A percentile compares a stretch with the other conserved stretches of the same genome.
These are phyloP conservation scores for Pseudogymnoascus sp. DNA, from an alignment of 2,329 filamentous ascomycete genomes.

Conservation along the genomic window DNA sequence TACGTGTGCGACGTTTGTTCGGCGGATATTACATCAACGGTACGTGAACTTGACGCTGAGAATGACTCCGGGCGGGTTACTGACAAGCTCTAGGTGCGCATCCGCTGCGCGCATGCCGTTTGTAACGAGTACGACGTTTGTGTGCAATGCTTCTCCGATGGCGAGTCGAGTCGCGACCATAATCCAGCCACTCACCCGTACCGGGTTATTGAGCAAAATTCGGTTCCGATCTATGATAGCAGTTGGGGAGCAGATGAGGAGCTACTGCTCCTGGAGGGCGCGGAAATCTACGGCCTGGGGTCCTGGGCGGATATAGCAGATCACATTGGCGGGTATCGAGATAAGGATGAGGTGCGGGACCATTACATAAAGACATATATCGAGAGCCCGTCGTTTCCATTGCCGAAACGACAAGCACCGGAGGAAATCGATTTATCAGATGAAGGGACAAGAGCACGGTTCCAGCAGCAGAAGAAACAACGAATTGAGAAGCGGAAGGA, in stretches of 20 bases:
- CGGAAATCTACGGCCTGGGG: slow-evolving; percentile 90
- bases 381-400: slow-evolving; percentile 71
- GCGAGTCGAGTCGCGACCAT: slow-evolving; percentile 72
- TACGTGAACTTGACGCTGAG: slow-evolving; percentile 38
- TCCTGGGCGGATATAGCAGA: slow-evolving; percentile 98
- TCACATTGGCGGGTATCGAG: slow-evolving; percentile 90
- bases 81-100: slow-evolving; percentile 61
- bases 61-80: neutral
- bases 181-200: slow-evolving; percentile 80
- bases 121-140: slow-evolving; percentile 97
- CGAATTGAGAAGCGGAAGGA: slow-evolving; percentile 90
- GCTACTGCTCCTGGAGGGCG: slow-evolving; percentile 82
- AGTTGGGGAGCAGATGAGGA: slow-evolving; percentile 99
- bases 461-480: slow-evolving; percentile 85
- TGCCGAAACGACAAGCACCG: slow-evolving; percentile 72
- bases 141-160: slow-evolving; percentile 85
- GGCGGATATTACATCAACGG: slow-evolving; percentile 92
- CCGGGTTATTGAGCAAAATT: slow-evolving; percentile 95
- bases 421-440: slow-evolving; percentile 71
- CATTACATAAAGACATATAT: slow-evolving; percentile 89
- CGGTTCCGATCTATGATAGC: slow-evolving; percentile 87
- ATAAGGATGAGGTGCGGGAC: slow-evolving; percentile 90
- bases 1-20: slow-evolving; percentile 98
- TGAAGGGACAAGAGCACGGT: slow-evolving; percentile 79
- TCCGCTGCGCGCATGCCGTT: slow-evolving; percentile 73